Evolutionary conservation across 805 yeast genomes (phyloP).

Genomic region (Ogataea methylovora): DNA sequence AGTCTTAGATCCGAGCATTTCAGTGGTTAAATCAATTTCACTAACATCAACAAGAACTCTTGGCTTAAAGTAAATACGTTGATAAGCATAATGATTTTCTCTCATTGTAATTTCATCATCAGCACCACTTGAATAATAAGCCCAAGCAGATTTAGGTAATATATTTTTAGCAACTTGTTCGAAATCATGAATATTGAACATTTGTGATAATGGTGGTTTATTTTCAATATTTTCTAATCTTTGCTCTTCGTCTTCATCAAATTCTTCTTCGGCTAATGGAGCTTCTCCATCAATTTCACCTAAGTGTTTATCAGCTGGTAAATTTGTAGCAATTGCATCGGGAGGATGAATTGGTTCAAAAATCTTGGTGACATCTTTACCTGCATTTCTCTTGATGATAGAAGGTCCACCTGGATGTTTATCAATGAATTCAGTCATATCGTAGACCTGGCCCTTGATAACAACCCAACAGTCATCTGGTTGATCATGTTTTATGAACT

Average conservation of each 20-base stretch:
- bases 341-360: constrained; percentile 88
- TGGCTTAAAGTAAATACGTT: constrained; percentile 83
- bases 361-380: constrained; percentile 73
- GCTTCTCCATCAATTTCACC: constrained; percentile 37
- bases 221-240: constrained; percentile 34
- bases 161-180: constrained; percentile 80
- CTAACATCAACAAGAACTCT: constrained; percentile 73
- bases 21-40: constrained; percentile 61
- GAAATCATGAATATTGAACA: constrained; percentile 78
- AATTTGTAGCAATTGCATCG: constrained; percentile 65
- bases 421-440: constrained; percentile 31
- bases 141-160: constrained; percentile 79
- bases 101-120: constrained; percentile 89
- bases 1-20: constrained; percentile 64
- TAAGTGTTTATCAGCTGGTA: constrained; percentile 52
- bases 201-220: constrained; percentile 63
- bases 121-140: constrained; percentile 84
- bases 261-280: constrained; percentile 24
- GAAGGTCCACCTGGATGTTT: constrained; percentile 29
- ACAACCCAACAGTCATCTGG: constrained; percentile 42
- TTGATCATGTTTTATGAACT: constrained; percentile 38
- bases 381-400: constrained; percentile 30
- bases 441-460: constrained; percentile 37
- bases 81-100: constrained; percentile 87
- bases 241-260: constrained; percentile 33